Evolutionary conservation across 768 basidiomycete genomes (phyloP).

Genomic region (Psilocybe sp.): DNA sequence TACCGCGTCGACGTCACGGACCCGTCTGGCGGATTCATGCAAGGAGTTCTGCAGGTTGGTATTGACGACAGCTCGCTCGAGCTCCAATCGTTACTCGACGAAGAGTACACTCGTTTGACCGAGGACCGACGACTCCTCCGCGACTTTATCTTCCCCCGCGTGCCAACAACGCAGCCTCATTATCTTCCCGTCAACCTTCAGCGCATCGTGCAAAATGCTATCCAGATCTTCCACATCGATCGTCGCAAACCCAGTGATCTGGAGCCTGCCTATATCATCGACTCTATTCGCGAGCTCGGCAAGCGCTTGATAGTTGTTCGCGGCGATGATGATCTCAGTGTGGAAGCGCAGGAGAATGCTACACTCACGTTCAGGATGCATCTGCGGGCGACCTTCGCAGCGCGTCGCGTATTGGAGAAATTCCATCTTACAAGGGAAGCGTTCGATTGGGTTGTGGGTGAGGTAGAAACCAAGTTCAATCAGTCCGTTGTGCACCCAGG

Average conservation of each 20-base stretch:
- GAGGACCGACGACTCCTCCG: conserved; percentile 81
- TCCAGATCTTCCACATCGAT: conserved; percentile 97
- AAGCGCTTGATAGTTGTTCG: conserved; percentile 84
- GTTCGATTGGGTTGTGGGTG: conserved; percentile 97
- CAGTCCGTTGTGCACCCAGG: conserved; percentile 89
- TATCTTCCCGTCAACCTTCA: conserved; percentile 94
- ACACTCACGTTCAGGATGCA: conserved; percentile 94
- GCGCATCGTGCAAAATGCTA: conserved; percentile 93
- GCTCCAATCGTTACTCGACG: conserved; percentile 82
- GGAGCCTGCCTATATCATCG: conserved; percentile 83
- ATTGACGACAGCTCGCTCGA: conserved; percentile 82
- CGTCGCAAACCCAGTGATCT: conserved; percentile 90
- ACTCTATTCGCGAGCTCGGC: conserved; percentile 70
- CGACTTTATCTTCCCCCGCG: conserved; percentile 78
- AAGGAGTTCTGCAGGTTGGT: conserved; percentile 80
- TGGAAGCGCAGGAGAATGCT: conserved; percentile 82
- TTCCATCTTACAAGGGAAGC: conserved; percentile 89
- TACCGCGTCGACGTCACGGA: conserved; percentile 96
- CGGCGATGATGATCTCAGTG: conserved; percentile 73
- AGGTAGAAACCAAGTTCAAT: conserved; percentile 95
- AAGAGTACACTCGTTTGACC: conserved; percentile 54
- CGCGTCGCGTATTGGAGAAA: conserved; percentile 84
- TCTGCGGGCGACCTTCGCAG: conserved; percentile 82
- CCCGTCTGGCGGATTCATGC: conserved; percentile 73
- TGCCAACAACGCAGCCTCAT: conserved; percentile 67